phyloP scores from a whole-genome alignment of 495 filamentous ascomycete species.

The Podospora conica region DNA sequence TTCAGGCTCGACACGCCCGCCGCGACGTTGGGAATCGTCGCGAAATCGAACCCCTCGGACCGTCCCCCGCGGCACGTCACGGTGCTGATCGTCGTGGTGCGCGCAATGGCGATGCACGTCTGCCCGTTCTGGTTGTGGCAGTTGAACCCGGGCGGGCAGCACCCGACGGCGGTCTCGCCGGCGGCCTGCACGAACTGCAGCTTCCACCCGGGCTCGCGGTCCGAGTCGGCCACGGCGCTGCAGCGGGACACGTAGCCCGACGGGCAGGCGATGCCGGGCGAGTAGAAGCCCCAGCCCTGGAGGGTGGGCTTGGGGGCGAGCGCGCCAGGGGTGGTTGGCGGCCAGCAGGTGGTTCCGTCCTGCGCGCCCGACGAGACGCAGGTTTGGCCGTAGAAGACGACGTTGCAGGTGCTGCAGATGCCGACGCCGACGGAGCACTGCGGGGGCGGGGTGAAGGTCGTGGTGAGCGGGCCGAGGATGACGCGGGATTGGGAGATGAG shows the following conservation, averaged over 20 bases:
- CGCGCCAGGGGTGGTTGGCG: slow-evolving; percentile 15
- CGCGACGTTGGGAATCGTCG: slow-evolving; percentile 11
- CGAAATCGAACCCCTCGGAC: slow-evolving; percentile 8
- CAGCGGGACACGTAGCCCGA: slow-evolving; percentile 25
- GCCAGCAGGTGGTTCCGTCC: slow-evolving; percentile 29
- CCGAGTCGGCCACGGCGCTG: slow-evolving; percentile 10
- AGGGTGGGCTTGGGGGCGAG: not conserved
- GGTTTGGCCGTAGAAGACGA: slow-evolving; percentile 23
- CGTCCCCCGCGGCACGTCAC: slow-evolving; percentile 12
- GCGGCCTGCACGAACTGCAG: slow-evolving; percentile 21
- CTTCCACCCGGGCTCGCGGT: slow-evolving; percentile 11
- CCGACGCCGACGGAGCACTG: slow-evolving; percentile 17
- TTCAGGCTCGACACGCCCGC: not conserved
- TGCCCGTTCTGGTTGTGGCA: slow-evolving; percentile 23
- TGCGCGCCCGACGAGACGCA: slow-evolving; percentile 10
- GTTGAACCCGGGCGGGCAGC: slow-evolving; percentile 25
- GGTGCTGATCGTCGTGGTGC: slow-evolving; percentile 13
- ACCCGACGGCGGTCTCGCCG: slow-evolving; percentile 29
- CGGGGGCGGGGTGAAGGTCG: slow-evolving; percentile 26
- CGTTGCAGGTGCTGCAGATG: slow-evolving; percentile 8
- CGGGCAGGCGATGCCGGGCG: slow-evolving; percentile 28
- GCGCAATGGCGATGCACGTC: slow-evolving; percentile 20
- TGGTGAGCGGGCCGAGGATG: slow-evolving; percentile 30
- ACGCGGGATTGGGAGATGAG: slow-evolving; percentile 5
- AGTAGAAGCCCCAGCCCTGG: slow-evolving; percentile 30